phyloP scores from a whole-genome alignment of 192 early-diverging fungal species.

The Coemansia umbellata region DNA sequence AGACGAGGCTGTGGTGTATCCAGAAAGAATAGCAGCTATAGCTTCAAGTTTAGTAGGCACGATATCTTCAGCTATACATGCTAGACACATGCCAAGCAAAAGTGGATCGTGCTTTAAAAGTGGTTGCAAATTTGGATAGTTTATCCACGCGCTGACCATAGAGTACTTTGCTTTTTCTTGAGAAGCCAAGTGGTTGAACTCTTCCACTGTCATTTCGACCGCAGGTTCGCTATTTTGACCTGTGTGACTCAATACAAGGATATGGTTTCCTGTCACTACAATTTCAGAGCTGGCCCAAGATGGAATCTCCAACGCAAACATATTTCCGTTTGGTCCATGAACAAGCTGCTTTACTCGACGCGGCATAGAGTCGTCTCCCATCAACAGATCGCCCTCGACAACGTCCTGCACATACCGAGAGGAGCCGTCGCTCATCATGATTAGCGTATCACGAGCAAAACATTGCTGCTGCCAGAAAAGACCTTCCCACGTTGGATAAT shows the following conservation, averaged over 20 bases:
- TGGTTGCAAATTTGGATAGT: constrained; percentile 1
- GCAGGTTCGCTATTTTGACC: background rate
- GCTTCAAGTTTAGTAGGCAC: background rate
- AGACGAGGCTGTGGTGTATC: constrained; percentile 1
- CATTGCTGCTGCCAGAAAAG: constrained; percentile 92
- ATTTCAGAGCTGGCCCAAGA: constrained; percentile 8
- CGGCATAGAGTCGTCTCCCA: constrained; percentile 53
- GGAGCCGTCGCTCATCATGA: constrained; percentile 53
- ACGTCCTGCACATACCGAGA: constrained; percentile 44
- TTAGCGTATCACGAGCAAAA: constrained; percentile 44
- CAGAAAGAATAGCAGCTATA: background rate
- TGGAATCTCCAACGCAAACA: constrained; percentile 19
- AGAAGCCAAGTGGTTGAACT: constrained; percentile 5
- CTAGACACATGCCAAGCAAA: constrained; percentile 7
- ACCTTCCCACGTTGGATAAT: constrained; percentile 98
- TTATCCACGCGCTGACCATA: constrained; percentile 18
- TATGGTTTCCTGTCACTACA: constrained; percentile 38
- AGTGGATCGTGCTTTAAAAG: constrained; percentile 12
- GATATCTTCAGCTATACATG: background rate
- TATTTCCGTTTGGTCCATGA: constrained; percentile 20
- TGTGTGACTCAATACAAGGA: constrained; percentile 14
- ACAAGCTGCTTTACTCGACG: constrained; percentile 45
- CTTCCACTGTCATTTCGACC: constrained; percentile 20
- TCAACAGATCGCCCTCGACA: constrained; percentile 34
- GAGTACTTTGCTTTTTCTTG: background rate